phyloP scores from a whole-genome alignment of 306 rosid genomes.

The Vigna hirtella region DNA sequence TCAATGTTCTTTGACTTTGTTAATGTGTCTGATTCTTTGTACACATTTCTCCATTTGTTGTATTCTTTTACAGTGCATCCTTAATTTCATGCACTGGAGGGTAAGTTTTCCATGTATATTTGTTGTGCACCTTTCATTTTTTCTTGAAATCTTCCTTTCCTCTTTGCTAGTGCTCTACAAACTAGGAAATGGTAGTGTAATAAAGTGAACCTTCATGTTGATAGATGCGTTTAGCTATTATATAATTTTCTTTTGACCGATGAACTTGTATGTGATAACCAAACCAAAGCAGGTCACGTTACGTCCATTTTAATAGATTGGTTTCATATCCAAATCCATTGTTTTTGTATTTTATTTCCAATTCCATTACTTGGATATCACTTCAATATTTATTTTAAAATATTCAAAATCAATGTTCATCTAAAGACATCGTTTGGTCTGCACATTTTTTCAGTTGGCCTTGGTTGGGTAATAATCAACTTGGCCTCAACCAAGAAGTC shows the following conservation, averaged over 20 bases:
- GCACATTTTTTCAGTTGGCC: too few species aligned
- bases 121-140: conserved; percentile 26
- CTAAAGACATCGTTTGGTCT: too few species aligned
- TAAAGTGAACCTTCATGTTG: not conserved
- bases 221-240: conserved; percentile 11
- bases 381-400: too few species aligned
- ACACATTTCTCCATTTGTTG: conserved; percentile 32
- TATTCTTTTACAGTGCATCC: conserved; percentile 5
- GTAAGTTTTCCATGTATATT: not conserved
- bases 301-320: too few species aligned
- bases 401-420: too few species aligned
- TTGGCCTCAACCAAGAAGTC: too few species aligned
- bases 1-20: conserved; percentile 3
- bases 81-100: not conserved
- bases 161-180: not conserved
- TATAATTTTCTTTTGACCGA: conserved; percentile 17
- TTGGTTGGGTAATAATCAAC: too few species aligned
- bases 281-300: too few species aligned
- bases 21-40: conserved; percentile 18
- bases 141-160: not conserved
- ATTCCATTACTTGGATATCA: too few species aligned
- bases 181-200: not conserved
- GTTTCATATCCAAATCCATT: too few species aligned
- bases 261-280: conserved; percentile 19
- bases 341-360: too few species aligned